phyloP scores from a whole-genome alignment of 306 rosid species.

The Malus sylvestris region DNA sequence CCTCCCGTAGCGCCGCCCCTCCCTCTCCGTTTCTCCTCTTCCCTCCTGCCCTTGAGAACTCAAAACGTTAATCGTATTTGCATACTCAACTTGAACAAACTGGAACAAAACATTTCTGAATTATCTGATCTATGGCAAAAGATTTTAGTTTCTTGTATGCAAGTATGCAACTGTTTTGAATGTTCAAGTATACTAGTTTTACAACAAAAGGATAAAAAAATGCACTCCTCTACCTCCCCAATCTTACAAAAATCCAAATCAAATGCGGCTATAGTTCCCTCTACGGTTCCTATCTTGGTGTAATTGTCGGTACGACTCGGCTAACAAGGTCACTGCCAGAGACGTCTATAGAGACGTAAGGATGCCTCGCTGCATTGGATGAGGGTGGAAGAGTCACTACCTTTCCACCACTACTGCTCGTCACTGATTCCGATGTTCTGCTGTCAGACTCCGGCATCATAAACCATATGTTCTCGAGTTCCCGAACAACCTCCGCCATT shows the following conservation, averaged over 20 bases:
- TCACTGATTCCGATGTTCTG: constrained; percentile 12
- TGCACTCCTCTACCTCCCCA: not conserved
- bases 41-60: too few species aligned
- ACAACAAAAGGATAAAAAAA: not conserved
- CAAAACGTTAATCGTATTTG: too few species aligned
- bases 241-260: not conserved
- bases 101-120: too few species aligned
- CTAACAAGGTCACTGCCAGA: constrained; percentile 85
- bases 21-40: too few species aligned
- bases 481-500: constrained; percentile 75
- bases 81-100: too few species aligned
- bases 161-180: not conserved
- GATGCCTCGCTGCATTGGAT: constrained; percentile 35
- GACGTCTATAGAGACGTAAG: constrained; percentile 51
- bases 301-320: constrained; percentile 68
- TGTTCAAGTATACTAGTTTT: not conserved
- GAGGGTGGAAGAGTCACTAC: constrained; percentile 45
- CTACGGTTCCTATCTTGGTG: constrained; percentile 54
- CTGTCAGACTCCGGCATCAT: constrained; percentile 58
- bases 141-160: too few species aligned
- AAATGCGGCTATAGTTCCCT: not conserved
- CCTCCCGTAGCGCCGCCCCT: too few species aligned
- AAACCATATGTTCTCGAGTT: constrained; percentile 64
- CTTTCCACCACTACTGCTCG: constrained; percentile 35
- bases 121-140: too few species aligned